phyloP scores from a whole-genome alignment of 1,284 basidiomycete genomes.

The Ganoderma sp. region DNA sequence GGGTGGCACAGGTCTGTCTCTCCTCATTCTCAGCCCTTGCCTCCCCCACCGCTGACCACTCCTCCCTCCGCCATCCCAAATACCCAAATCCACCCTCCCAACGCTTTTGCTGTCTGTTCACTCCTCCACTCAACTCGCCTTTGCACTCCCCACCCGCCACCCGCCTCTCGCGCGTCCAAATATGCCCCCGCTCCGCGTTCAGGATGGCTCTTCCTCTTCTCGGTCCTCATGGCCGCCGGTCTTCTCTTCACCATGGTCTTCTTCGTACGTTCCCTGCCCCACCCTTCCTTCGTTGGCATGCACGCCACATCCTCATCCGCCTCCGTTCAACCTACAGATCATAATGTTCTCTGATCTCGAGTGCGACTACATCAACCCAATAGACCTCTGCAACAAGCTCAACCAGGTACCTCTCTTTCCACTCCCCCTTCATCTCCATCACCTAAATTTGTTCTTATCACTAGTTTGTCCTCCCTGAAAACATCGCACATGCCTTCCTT shows the following conservation, averaged over 20 bases:
- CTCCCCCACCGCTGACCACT: conserved; percentile 14
- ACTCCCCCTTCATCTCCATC: background rate
- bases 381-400: conserved; percentile 99
- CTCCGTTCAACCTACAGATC: conserved; percentile 67
- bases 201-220: conserved; percentile 96
- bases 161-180: background rate
- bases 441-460: background rate
- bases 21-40: background rate
- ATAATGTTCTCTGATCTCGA: conserved; percentile 99
- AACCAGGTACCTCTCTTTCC: conserved; percentile 75
- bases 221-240: conserved; percentile 91
- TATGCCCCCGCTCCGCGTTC: background rate
- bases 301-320: background rate
- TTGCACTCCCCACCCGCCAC: background rate
- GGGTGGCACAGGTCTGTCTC: conserved; percentile 42
- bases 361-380: conserved; percentile 99
- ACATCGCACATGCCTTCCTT: conserved; percentile 92
- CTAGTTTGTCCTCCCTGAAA: conserved; percentile 98
- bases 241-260: conserved; percentile 98
- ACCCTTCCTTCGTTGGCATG: background rate
- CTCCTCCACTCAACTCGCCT: background rate
- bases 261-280: conserved; percentile 72
- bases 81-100: background rate
- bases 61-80: background rate
- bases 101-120: background rate